Conservation (phyloP, 352 stramenopile species). For the Globisporangium paroecandrum region DNA sequence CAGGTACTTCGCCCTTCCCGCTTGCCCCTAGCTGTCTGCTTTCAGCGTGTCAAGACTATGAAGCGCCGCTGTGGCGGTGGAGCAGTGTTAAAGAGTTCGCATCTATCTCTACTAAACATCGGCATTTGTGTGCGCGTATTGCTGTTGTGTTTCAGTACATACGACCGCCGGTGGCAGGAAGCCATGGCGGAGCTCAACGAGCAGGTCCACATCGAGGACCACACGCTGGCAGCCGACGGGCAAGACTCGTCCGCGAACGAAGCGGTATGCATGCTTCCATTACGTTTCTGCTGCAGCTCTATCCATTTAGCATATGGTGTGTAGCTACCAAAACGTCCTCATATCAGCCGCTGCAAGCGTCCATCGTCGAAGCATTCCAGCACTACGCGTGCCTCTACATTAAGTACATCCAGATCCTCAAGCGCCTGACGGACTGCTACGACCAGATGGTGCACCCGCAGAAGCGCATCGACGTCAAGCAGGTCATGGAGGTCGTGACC, state of each 20-base stretch:
- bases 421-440: slow-evolving; percentile 88
- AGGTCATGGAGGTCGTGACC: slow-evolving; percentile 91
- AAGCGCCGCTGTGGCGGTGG: background rate
- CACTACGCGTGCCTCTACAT: slow-evolving; percentile 95
- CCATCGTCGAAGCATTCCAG: slow-evolving; percentile 90
- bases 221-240: slow-evolving; percentile 52
- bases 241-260: slow-evolving; percentile 32
- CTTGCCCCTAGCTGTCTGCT: background rate
- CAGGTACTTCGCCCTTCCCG: slow-evolving; percentile 17
- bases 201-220: slow-evolving; percentile 88
- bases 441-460: slow-evolving; percentile 94
- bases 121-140: background rate
- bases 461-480: slow-evolving; percentile 93
- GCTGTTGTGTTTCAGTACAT: slow-evolving; percentile 51
- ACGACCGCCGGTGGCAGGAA: slow-evolving; percentile 88
- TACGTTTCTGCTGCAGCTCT: background rate
- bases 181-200: slow-evolving; percentile 92
- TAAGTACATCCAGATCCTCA: slow-evolving; percentile 93
- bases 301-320: background rate
- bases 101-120: background rate
- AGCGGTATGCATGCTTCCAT: slow-evolving; percentile 21
- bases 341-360: slow-evolving; percentile 54
- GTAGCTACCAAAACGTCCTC: background rate
- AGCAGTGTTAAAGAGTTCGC: background rate
- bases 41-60: background rate